phyloP scores from a whole-genome alignment of 1,284 basidiomycete species.

The Exsudoporus floridanus region DNA sequence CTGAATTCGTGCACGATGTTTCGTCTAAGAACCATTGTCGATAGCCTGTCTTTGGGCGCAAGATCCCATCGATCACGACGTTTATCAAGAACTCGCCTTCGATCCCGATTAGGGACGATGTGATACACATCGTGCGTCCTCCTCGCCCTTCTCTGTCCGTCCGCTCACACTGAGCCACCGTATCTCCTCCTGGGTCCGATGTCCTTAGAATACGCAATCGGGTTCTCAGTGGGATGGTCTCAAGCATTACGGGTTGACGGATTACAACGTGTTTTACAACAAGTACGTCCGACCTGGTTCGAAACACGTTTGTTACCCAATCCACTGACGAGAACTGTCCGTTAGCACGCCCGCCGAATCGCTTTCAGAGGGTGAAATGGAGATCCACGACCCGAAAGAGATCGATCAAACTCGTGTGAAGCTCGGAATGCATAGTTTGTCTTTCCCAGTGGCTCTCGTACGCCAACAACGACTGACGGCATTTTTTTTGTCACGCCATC shows the following conservation, averaged over 20 bases:
- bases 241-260: slow-evolving; percentile 56
- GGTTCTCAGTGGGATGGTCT: slow-evolving; percentile 77
- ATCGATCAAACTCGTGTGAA: slow-evolving; percentile 51
- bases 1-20: background rate
- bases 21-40: slow-evolving; percentile 1
- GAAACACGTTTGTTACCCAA: background rate
- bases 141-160: background rate
- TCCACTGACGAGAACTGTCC: too few species aligned
- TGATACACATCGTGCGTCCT: slow-evolving; percentile 56
- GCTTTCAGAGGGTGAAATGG: slow-evolving; percentile 47
- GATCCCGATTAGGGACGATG: slow-evolving; percentile 53
- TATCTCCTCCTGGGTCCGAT: background rate
- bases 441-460: background rate
- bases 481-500: background rate
- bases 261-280: slow-evolving; percentile 63
- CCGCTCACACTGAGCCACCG: background rate
- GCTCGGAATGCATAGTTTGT: slow-evolving; percentile 67
- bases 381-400: slow-evolving; percentile 49
- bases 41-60: slow-evolving; percentile 59
- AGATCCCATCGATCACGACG: slow-evolving; percentile 51
- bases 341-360: slow-evolving; percentile 47
- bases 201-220: slow-evolving; percentile 65
- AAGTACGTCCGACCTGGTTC: slow-evolving; percentile 40
- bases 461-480: background rate
- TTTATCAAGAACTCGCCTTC: slow-evolving; percentile 29